Base-by-base conservation (phyloP, 176 grass and related monocot genomes). In the Echinochloa phyllopogon region DNA sequence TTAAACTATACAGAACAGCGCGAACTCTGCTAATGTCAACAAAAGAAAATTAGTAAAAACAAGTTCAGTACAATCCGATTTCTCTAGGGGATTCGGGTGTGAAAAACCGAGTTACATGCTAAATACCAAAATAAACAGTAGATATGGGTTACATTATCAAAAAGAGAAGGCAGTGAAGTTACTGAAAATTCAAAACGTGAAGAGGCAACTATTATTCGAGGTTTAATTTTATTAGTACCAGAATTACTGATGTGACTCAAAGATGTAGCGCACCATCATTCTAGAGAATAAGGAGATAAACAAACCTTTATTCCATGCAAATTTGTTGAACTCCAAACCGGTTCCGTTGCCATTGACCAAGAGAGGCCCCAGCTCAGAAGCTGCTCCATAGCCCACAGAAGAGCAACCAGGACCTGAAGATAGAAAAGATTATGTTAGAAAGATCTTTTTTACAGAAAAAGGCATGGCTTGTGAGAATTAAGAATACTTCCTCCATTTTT, bases 351-450 rank as follows among this genome's bases (percentile, higher is more conserved):
- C 86, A n/a, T 91, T 92, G 11, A 97, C 84, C 36, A 83, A 78
- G 33, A 94, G 86, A 74, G 95, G 92, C 7, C 95, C 92, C 75
- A 97, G 39, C 69, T 97, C 95, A 60, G 79, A 56, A 78, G 95
- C 95, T 89, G 88, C 95, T 84, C 92, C 95, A 72, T 89, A 97
- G 50, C 95, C 95, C 65, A 97, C 88, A 50, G 95, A 97, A 20
- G 95, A 97, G 81, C 95, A 94, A n/a, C 95, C 95, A 81, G 95
- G 95, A 3, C 95, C 90, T 97, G 60, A 41, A 53, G 33, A 65
- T 17, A 15, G 20, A 8, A 65, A 66, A 38, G 6, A 4, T 59
- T 85, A 20, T 39, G 49, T 50, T 60, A 61, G 48, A 47, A 55
- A 71, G 61, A 79, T 2, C 4, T 20, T 9, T 40, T 38, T 33